Base-by-base conservation (phyloP, 176 grass and related monocot genomes). In the Otatea glauca region DNA sequence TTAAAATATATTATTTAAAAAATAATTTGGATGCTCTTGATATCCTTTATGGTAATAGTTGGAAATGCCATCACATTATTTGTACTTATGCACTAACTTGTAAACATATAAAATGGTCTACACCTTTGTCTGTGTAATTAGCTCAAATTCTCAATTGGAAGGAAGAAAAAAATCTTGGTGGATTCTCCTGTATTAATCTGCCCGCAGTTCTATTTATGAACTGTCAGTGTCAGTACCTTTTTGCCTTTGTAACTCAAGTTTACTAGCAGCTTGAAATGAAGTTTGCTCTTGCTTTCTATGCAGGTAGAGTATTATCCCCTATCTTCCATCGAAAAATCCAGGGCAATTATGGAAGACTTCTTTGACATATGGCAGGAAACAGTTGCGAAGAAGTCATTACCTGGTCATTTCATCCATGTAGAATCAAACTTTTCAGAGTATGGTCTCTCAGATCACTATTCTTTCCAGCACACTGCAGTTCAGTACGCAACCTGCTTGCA, bases 341-440 rank as follows among this genome's bases (percentile, higher is more conserved):
- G 88, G 65, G 85, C 68, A 68, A 61, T 98, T 62, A 88, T 98
- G 95, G 89, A 92, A 68, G 89, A 94, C 9, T 98, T 98, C 85
- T 95, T 94, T 71, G 95, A 98, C 70, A 70, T 95, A 82, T 98
- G 95, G 95, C 91, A 85, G 79, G 92, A 98, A 47, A 76, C 91
- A 53, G 38, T 98, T 21, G 66, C 82, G 6, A 90, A 91, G 78
- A 95, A 91, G 51, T 77, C 84, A 24, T 76, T 98, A 66, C 89
- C 92, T 72, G 95, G 95, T 15, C 95, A 79, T 83, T 98, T 98
- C 84, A 85, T 93, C 72, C 91, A 90, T 56, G 80, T 87, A 9
- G 92, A 98, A 16, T 87, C 85, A 27, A 95, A 75, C 58, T 98
- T 95, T 23, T 17, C 89, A 42, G 95, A 98, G 6, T 98, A 88